Evolutionary conservation across 2,329 filamentous ascomycete species (phyloP), one percentile per base, ranked within the genome.

Genomic region (Emericellopsis atlantica): DNA sequence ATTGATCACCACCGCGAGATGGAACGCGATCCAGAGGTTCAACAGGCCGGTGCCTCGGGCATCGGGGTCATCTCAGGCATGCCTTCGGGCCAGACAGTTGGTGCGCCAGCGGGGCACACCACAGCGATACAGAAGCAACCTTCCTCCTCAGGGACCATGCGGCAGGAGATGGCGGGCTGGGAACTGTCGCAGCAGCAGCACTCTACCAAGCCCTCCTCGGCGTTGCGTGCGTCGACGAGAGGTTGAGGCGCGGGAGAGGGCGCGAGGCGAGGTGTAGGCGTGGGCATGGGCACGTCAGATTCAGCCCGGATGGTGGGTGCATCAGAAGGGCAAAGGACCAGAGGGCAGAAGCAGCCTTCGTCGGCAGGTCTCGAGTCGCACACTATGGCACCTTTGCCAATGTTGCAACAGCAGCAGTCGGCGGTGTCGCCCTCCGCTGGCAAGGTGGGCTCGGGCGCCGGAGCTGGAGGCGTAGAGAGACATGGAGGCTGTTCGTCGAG

Each of bases 331-430:
- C 54, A 58, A 6, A 43, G 16, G 39, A 41, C 42, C 22, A 44
- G 21, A n/a, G 48, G 36, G 45, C 54, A 61, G 41, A 54, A 24
- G 45, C 58, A 60, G 11, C 55, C 48, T 16, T 43, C 34, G 10
- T 42, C 11, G 36, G 46, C 45, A 6, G 39, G 12, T 10, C 41
- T 26, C 2, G 16, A 32, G 15, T 42, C 43, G 46, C 58, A 60
- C 39, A 48, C 44, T 23, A 57, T 54, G 37, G 44, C 48, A 7
- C 31, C 36, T 4, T 40, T 38, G 7, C 45, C 44, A 12, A 53
- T 44, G 38, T 60, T 51, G 47, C 58, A 61, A 51, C 58, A 61
- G 51, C 58, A 61, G 51, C 58, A 61, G 12, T 40, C 29, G 9
- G n/a, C 16, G 8, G 26, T 29, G 26, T 29, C 26, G 26, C 26